phyloP scores from a whole-genome alignment of 768 basidiomycete species.

The Russula sp. region DNA sequence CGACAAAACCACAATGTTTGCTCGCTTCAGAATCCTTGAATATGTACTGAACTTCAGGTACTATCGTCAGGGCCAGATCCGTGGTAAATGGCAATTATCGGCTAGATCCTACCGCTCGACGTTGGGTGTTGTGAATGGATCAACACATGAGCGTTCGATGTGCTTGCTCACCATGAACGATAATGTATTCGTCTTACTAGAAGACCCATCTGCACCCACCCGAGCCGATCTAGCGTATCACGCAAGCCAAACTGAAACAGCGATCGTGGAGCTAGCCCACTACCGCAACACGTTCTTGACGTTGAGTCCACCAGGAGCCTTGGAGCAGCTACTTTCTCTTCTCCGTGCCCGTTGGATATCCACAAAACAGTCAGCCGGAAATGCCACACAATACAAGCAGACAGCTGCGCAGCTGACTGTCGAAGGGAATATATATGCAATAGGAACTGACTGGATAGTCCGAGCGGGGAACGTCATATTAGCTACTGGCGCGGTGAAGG shows the following conservation, averaged over 20 bases:
- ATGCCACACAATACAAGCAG: slow-evolving; percentile 42
- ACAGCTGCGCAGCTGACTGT: slow-evolving; percentile 58
- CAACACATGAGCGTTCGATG: slow-evolving; percentile 60
- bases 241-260: slow-evolving; percentile 18
- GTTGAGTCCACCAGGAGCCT: slow-evolving; percentile 59
- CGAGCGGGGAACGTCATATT: slow-evolving; percentile 71
- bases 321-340: slow-evolving; percentile 69
- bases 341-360: slow-evolving; percentile 69
- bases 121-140: slow-evolving; percentile 46
- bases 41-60: slow-evolving; percentile 20
- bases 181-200: slow-evolving; percentile 71
- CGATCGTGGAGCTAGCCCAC: slow-evolving; percentile 38
- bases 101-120: slow-evolving; percentile 70
- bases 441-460: slow-evolving; percentile 78
- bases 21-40: slow-evolving; percentile 15
- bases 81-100: slow-evolving; percentile 62
- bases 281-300: slow-evolving; percentile 75
- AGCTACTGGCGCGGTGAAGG: slow-evolving; percentile 66
- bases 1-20: slow-evolving; percentile 59
- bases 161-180: slow-evolving; percentile 73
- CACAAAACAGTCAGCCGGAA: slow-evolving; percentile 35
- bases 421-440: slow-evolving; percentile 66
- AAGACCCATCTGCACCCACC: slow-evolving; percentile 66
- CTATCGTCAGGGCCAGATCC: slow-evolving; percentile 43
- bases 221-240: slow-evolving; percentile 53